Base-by-base conservation (phyloP, 1,284 basidiomycete genomes). In the Athelia sp. region DNA sequence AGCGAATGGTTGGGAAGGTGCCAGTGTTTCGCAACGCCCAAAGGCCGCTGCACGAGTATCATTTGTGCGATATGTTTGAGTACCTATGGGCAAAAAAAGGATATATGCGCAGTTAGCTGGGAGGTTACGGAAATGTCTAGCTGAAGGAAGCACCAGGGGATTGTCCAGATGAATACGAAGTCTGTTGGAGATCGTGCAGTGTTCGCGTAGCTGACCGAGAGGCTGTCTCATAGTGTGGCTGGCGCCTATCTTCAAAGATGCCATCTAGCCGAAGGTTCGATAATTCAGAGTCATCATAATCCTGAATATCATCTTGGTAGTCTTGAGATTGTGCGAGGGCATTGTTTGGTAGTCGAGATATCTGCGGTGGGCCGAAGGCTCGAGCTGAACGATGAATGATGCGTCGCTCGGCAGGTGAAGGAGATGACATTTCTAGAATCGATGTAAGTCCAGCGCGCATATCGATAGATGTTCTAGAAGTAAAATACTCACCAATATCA, bases 401-500 rank as follows among this genome's bases (percentile, higher is more conserved):
- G 29, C 50, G 56, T 38, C 51, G 54, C 36, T 54, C 56, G 43
- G 62, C 56, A 13, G 74, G 72, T 31, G 70, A 75, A 1, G 74
- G 71, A n/a, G 73, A 76, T 13, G 69, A 70, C 18, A 65, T 62
- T 19, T 62, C 68, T 71, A n/a, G n/a, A 46, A 26, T 47, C 26
- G 52, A 57, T 43, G 50, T 43, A 32, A 51, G 52, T 34, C 50
- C 51, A 31, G 32, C 36, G 26, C 13, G 26, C 40, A 52, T 43
- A 32, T 29, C 17, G 36, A 24, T 14, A 31, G 31, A 49, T n/a
- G n/a, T n/a, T n/a, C n/a, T 21, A 48, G 29, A 52, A 64, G 76
- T 76, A 81, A 76, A 13, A 79, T 63, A 80, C 62, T 57, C 63
- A 79, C 81, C 65, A 54, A 68, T 68, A 32, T 70, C 66, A 35